Evolutionary conservation across 2,329 filamentous ascomycete species (phyloP), one percentile per base, ranked within the genome.

Genomic region (Fusarium tuaranense): DNA sequence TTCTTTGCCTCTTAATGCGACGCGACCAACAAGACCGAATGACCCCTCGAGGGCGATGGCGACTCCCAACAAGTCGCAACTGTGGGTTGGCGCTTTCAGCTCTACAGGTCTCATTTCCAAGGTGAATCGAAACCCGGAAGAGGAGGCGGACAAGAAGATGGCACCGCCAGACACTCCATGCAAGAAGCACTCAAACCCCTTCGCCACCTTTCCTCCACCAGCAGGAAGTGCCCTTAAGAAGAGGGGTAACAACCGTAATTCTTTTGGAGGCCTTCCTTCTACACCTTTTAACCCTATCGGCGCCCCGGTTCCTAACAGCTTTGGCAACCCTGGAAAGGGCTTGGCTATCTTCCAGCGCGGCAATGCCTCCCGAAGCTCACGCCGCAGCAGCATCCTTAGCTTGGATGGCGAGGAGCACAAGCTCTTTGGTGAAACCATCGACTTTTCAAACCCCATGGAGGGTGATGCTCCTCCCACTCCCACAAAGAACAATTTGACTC

Each of bases 21-120:
- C 80, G n/a, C 75, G 83, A 58, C 83, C 83, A 32, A 79, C 78
- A 14, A 80, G 81, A 16, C 62, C 80, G 20, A 77, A 79, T 62
- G 83, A 84, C 20, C 75, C 80, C 27, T 76, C 72, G 48, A 80
- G 77, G 64, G 74, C 75, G 14, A 76, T 83, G 60, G 82, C 77
- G 67, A 75, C 93, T 88, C 46, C 94, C 86, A 81, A 76, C 60
- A 81, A 80, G 10, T 73, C 78, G 1, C 78, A 80, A 80, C 93
- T 95, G 25, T 88, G 94, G 66, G 92, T 94, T 36, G 92, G 93
- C 46, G 95, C 95, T 8, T 98, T 98, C 83, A 95, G 95, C 87
- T 98, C 97, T 1, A 98, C 97, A 1, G 95, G 96, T 2, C 86
- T 99, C 32, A 93, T 99, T 64, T 98, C 97, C 13, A 99, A 99